Evolutionary conservation across 2,329 filamentous ascomycete genomes (phyloP).

Genomic region (Rhytidhysteron rufulum): DNA sequence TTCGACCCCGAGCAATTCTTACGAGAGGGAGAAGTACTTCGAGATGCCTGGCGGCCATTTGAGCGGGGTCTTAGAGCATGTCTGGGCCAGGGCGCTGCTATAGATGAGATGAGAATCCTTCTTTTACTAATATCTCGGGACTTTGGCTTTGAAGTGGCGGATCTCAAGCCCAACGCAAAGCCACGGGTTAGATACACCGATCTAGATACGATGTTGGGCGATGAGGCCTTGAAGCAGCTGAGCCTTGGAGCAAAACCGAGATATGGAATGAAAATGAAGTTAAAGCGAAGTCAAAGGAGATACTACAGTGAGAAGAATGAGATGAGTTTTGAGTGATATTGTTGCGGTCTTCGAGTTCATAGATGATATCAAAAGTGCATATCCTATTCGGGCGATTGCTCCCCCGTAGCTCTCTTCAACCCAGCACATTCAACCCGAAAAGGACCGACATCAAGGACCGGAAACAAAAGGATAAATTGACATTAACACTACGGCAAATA

Average conservation of each 20-base stretch:
- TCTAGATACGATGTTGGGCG: conserved; percentile 25
- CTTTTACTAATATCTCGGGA: conserved; percentile 48
- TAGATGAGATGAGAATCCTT: conserved; percentile 50
- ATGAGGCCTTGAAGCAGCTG: conserved; percentile 28
- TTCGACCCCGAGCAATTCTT: conserved; percentile 35
- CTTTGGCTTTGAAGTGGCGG: conserved; percentile 44
- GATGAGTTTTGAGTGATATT: no score
- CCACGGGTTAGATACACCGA: conserved; percentile 22
- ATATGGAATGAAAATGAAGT: conserved; percentile 29
- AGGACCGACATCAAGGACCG: no score
- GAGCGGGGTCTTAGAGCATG: conserved; percentile 54
- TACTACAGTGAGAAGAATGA: no score
- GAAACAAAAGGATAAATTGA: no score
- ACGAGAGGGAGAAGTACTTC: conserved; percentile 35
- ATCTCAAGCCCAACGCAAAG: conserved; percentile 23
- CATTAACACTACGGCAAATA: no score
- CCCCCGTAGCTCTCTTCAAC: no score
- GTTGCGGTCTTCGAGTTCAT: no score
- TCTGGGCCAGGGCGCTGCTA: conserved; percentile 55
- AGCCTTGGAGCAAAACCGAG: conserved; percentile 28
- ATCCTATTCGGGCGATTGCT: no score
- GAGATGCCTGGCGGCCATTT: conserved; percentile 54
- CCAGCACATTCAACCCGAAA: no score
- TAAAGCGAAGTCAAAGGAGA: conserved; percentile 6
- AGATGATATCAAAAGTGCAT: no score